These are phyloP conservation scores for Bacterosira constricta DNA, from an alignment of 108 stramenopile species.

Conservation along the genomic window DNA sequence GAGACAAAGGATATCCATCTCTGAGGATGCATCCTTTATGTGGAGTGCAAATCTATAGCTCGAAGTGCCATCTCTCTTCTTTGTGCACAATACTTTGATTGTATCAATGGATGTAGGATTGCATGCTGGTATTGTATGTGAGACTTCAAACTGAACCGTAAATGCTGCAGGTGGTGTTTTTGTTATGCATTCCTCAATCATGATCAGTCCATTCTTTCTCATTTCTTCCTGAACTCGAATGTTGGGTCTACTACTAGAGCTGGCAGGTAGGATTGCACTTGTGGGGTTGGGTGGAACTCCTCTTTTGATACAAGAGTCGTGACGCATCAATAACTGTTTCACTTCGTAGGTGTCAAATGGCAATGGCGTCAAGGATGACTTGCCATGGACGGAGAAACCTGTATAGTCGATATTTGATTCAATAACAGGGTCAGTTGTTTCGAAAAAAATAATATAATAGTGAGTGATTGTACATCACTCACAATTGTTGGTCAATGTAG, in stretches of 20 bases:
- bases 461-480: slow-evolving; percentile 18
- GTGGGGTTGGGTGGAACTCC: slow-evolving; percentile 56
- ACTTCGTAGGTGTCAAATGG: slow-evolving; percentile 71
- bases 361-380: slow-evolving; percentile 67
- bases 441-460: not conserved
- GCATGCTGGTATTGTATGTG: slow-evolving; percentile 37
- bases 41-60: slow-evolving; percentile 52
- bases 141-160: slow-evolving; percentile 37
- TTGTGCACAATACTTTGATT: slow-evolving; percentile 27
- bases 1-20: slow-evolving; percentile 50
- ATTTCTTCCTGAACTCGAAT: not conserved
- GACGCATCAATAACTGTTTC: slow-evolving; percentile 52
- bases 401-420: not conserved
- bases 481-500: slow-evolving; percentile 13
- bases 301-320: slow-evolving; percentile 50
- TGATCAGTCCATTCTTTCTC: slow-evolving; percentile 1
- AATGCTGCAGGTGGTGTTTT: slow-evolving; percentile 33
- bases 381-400: slow-evolving; percentile 57
- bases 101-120: slow-evolving; percentile 14
- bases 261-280: slow-evolving; percentile 55
- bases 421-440: too few relatives aligned
- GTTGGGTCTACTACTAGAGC: not conserved
- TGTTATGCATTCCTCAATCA: slow-evolving; percentile 36
- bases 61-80: slow-evolving; percentile 30
- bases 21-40: slow-evolving; percentile 49